Evolutionary conservation across 257 asterid genomes (phyloP).

Genomic region (Ophiorrhiza pumila): DNA sequence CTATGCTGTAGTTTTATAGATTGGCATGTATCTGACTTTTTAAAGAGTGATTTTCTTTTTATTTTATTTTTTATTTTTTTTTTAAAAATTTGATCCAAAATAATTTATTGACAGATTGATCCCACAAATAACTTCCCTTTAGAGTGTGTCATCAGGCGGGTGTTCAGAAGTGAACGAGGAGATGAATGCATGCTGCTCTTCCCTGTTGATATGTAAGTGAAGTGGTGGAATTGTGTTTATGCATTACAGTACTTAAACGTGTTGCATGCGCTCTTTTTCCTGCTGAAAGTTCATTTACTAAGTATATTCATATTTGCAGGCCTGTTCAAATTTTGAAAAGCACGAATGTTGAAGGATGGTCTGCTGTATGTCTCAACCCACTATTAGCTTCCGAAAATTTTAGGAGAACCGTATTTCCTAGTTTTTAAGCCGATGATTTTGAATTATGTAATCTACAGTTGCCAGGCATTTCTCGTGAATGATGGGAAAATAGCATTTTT

Average conservation of each 20-base stretch:
- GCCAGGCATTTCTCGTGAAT: neutral
- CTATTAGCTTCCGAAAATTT: neutral
- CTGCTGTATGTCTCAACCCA: constrained; percentile 68
- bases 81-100: constrained; percentile 11
- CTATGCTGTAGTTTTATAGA: neutral
- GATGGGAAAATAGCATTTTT: neutral
- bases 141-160: constrained; percentile 87
- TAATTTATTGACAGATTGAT: constrained; percentile 62
- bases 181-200: constrained; percentile 92
- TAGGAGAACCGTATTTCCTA: neutral
- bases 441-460: neutral
- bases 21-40: neutral
- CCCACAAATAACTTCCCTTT: constrained; percentile 75
- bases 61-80: neutral
- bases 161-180: constrained; percentile 73
- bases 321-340: constrained; percentile 96
- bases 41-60: neutral
- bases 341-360: constrained; percentile 93
- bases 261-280: constrained; percentile 4
- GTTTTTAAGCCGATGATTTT: neutral
- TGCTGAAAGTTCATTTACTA: constrained; percentile 14
- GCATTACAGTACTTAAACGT: neutral
- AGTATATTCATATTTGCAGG: constrained; percentile 42
- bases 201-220: constrained; percentile 94
- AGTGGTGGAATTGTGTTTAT: constrained; percentile 19